Percentiles rank a stretch among this genome's conserved stretches.
Conservation (phyloP, 2,329 filamentous ascomycete genomes). For the Colletotrichum noveboracense region DNA sequence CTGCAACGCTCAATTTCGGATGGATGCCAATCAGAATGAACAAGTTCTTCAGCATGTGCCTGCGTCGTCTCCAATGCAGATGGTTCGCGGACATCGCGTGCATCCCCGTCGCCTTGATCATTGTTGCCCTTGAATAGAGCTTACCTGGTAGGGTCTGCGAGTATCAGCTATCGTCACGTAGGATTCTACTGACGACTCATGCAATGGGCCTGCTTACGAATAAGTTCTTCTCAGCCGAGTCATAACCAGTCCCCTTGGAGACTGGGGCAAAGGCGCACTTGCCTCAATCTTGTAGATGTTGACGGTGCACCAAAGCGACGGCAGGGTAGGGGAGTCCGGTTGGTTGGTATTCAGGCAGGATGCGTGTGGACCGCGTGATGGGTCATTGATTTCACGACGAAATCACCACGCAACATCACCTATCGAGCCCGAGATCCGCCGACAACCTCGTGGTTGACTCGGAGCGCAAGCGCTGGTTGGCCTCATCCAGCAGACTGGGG, state of each 20-base stretch:
- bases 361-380: neutral
- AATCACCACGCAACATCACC: neutral
- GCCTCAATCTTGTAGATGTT: neutral
- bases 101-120: neutral
- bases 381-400: neutral
- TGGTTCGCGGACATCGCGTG: neutral
- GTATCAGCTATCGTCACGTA: neutral
- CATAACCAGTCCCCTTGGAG: neutral
- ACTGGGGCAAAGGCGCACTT: neutral
- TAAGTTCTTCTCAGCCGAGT: neutral
- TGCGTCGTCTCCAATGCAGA: neutral
- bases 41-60: neutral
- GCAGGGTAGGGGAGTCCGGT: neutral
- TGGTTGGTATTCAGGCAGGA: neutral
- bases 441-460: neutral
- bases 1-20: neutral
- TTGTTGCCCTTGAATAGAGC: neutral
- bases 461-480: neutral
- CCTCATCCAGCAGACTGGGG: neutral
- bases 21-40: neutral
- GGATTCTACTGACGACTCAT: neutral
- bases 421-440: neutral
- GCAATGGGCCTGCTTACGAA: neutral
- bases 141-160: neutral
- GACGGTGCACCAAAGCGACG: neutral